Evolutionary conservation across 2,329 filamentous ascomycete genomes (phyloP), one percentile per base, ranked within the genome.

Genomic region (Fusarium subglutinans): DNA sequence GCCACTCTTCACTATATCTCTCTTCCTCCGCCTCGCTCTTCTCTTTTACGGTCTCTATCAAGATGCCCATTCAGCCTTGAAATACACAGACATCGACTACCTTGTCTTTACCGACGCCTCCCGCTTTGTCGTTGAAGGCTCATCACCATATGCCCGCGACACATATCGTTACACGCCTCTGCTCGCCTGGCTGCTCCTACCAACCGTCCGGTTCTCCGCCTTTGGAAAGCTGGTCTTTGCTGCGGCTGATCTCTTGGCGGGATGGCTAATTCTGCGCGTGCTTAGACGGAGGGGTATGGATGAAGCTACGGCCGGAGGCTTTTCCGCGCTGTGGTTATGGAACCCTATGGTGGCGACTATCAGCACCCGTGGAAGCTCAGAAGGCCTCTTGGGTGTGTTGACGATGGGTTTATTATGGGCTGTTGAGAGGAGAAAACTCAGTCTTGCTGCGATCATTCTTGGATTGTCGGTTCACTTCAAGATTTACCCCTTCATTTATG

Each of bases 61-160:
- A 85, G 96, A 99, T 84, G 92, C 94, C 69, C 88, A 95, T 84
- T 97, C 95, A 13, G 92, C 96, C 20, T 85, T 99, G 80, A 98
- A 98, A 84, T 99, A 98, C 86, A 99, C 96, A 58, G 96, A 99
- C 84, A 98, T 99, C 78, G 96, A 99, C 87, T 99, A 99, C 84
- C 91, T 95, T 74, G 96, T 99, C 82, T 99, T 99, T 86, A 98
- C 96, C 55, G 96, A 98, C 82, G 96, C 96, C 33, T 90, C 96
- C 5, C 93, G 93, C 74, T 96, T 93, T 82, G 83, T 94, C 48
- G 84, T 91, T 8, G 85, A 83, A n/a, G 89, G 89, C 8, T 84
- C 85, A 53, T 94, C 93, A 1, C 96, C 96, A 4, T 99, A 99
- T 82, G 88, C 89, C 45, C 91, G 96, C 61, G 96, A 96, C 79